These are phyloP conservation scores for Fusarium sp. DNA, from an alignment of 2,329 filamentous ascomycete species.

Conservation along the genomic window DNA sequence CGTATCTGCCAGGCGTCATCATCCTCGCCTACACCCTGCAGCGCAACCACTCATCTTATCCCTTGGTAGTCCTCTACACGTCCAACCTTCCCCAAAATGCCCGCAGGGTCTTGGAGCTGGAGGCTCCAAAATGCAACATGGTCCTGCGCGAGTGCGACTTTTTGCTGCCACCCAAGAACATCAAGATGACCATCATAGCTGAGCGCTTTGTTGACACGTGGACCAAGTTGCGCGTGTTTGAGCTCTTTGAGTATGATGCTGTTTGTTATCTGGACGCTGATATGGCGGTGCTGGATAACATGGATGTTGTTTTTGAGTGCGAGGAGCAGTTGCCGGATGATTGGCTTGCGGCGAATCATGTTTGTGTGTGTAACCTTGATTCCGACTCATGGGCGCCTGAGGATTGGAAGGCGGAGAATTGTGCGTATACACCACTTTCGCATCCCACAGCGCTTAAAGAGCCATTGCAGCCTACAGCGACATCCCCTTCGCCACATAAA, in stretches of 20 bases:
- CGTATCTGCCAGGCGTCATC: slow-evolving; percentile 38
- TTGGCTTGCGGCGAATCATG: slow-evolving; percentile 41
- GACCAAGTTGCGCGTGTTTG: slow-evolving; percentile 38
- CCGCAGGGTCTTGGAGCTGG: slow-evolving; percentile 16
- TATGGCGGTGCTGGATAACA: slow-evolving; percentile 37
- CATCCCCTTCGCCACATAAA: slow-evolving; percentile 15
- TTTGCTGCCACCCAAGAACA: slow-evolving; percentile 24
- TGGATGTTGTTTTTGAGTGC: slow-evolving; percentile 31
- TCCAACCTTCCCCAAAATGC: slow-evolving; percentile 20
- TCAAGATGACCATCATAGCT: slow-evolving; percentile 35
- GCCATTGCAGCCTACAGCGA: slow-evolving; percentile 15
- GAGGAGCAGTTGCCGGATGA: slow-evolving; percentile 29
- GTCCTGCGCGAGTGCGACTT: slow-evolving; percentile 20
- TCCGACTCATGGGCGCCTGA: slow-evolving; percentile 36
- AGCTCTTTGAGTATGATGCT: slow-evolving; percentile 35
- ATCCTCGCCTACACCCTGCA: slow-evolving; percentile 37
- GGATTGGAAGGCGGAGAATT: slow-evolving; percentile 36
- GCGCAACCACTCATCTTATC: slow-evolving; percentile 22
- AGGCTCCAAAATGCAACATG: slow-evolving; percentile 32
- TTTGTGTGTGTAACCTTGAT: slow-evolving; percentile 41
- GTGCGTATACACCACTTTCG: slow-evolving; percentile 35
- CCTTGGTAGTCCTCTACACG: slow-evolving; percentile 36
- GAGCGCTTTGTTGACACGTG: slow-evolving; percentile 38
- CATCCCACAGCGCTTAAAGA: slow-evolving; percentile 25
- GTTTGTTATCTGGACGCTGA: slow-evolving; percentile 41